Base-by-base conservation (phyloP, 2,329 filamentous ascomycete genomes). In the Paraphoma chrysanthemicola region DNA sequence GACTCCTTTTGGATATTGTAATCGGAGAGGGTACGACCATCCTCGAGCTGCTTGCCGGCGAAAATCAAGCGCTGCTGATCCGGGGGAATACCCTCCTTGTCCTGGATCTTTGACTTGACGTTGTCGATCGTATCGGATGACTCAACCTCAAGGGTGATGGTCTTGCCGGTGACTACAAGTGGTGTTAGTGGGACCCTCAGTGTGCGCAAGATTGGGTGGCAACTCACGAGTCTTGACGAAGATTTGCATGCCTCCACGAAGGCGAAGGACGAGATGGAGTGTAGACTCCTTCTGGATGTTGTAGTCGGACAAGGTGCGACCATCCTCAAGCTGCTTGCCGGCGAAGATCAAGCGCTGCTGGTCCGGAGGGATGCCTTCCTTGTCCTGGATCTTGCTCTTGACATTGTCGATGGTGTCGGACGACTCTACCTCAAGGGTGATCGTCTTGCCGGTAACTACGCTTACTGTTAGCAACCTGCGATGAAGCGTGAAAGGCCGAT, bases 51-150 rank as follows among this genome's bases (percentile, higher is more conserved):
- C 86, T 97, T 97, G 63, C 93, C 94, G 44, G 94, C 94, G 70
- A 97, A 98, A 79, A 97, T 97, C 71, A 98, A 80, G 70, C 94
- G 94, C 84, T 98, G 94, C 80, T 98, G 94, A 77, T 97, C 94
- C 6, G 94, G 94, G 44, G 94, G 94, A 56, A 97, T 97, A 45
- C 93, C 93, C 80, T 97, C 93, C 87, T 97, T 97, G 76, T 97
- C 93, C 80, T 97, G 93, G 44, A 97, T 97, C 87, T 97, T 97
- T 60, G 86, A 88, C 89, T 97, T 97, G 47, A 97, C 93, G 64
- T 97, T 97, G 84, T 96, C 93, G 81, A 96, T 96, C 49, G 93
- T 96, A 72, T 96, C 93, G 1, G 88, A 91, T 23, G 84, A 86
- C 79, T 88, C 86, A 16, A 88, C 86, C 81, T 88, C 86, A 39